Percentiles rank a stretch among this genome's conserved stretches.
Conservation (phyloP, 495 filamentous ascomycete species). For the Penicillium angulare region DNA sequence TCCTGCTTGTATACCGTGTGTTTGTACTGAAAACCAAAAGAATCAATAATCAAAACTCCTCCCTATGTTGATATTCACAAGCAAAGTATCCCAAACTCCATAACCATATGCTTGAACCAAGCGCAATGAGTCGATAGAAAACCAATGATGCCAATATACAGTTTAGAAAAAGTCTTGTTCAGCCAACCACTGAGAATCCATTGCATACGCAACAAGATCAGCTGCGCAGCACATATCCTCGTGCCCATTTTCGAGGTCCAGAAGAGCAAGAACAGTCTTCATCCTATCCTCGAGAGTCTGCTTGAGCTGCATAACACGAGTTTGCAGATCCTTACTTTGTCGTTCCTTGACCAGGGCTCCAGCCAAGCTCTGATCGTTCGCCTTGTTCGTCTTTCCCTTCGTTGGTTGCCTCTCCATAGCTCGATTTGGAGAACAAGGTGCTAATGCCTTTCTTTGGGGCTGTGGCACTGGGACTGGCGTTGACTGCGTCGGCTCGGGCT, state of each 20-base stretch:
- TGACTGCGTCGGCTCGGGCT: slow-evolving; percentile 17
- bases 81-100: not conserved
- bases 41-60: not conserved
- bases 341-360: slow-evolving; percentile 4
- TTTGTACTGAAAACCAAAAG: not conserved
- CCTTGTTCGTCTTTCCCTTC: slow-evolving; percentile 13
- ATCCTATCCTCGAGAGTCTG: slow-evolving; percentile 35
- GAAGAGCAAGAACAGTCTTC: slow-evolving; percentile 29
- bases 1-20: not conserved
- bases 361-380: not conserved
- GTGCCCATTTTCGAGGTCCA: slow-evolving; percentile 41
- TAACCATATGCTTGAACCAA: not conserved
- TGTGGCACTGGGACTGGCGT: not conserved
- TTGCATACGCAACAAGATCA: slow-evolving; percentile 48
- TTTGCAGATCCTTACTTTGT: slow-evolving; percentile 12
- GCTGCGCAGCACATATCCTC: slow-evolving; percentile 51
- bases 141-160: not conserved
- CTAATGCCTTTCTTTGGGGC: slow-evolving; percentile 31
- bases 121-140: not conserved
- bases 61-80: not conserved
- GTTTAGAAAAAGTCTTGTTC: slow-evolving; percentile 41
- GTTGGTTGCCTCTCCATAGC: slow-evolving; percentile 9
- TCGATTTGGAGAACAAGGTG: slow-evolving; percentile 37
- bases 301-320: slow-evolving; percentile 23
- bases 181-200: slow-evolving; percentile 45